phyloP scores from a whole-genome alignment of 306 rosid species.

The Citrullus mucosospermus region DNA sequence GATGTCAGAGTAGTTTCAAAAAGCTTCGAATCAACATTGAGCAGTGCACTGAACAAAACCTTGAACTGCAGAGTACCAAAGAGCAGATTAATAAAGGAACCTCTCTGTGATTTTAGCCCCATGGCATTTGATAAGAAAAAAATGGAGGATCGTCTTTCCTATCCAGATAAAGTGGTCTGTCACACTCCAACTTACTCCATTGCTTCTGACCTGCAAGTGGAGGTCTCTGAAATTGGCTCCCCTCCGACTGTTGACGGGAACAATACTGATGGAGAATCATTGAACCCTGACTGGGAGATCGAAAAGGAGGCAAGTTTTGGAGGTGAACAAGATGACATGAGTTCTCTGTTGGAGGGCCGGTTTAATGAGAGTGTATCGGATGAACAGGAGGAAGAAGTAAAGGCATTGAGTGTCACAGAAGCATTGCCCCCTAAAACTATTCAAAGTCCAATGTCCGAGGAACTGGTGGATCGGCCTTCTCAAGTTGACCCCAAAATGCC shows the following conservation, averaged over 20 bases:
- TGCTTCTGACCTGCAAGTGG: constrained; percentile 92
- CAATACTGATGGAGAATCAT: constrained; percentile 43
- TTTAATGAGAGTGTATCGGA: not conserved
- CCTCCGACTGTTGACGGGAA: constrained; percentile 44
- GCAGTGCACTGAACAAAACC: constrained; percentile 12
- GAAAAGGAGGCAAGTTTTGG: constrained; percentile 33
- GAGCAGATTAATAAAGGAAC: constrained; percentile 13
- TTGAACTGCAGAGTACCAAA: constrained; percentile 10
- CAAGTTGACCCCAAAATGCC: constrained; percentile 10
- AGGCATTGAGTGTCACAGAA: constrained; percentile 18
- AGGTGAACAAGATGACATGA: constrained; percentile 28
- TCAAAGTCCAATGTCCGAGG: constrained; percentile 15
- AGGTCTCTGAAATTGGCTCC: constrained; percentile 76
- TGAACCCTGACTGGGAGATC: constrained; percentile 40
- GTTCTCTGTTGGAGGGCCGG: constrained; percentile 10
- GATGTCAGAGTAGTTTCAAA: constrained; percentile 12
- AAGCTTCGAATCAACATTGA: constrained; percentile 6
- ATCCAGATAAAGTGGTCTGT: constrained; percentile 15
- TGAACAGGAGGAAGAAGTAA: not conserved
- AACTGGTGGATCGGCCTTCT: constrained; percentile 15
- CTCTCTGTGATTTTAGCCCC: constrained; percentile 21
- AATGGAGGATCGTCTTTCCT: constrained; percentile 23
- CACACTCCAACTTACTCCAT: constrained; percentile 61
- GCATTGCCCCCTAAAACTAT: constrained; percentile 16
- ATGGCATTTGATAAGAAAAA: constrained; percentile 21